Conservation (phyloP, 768 basidiomycete genomes). For the Leccinum broughii region DNA sequence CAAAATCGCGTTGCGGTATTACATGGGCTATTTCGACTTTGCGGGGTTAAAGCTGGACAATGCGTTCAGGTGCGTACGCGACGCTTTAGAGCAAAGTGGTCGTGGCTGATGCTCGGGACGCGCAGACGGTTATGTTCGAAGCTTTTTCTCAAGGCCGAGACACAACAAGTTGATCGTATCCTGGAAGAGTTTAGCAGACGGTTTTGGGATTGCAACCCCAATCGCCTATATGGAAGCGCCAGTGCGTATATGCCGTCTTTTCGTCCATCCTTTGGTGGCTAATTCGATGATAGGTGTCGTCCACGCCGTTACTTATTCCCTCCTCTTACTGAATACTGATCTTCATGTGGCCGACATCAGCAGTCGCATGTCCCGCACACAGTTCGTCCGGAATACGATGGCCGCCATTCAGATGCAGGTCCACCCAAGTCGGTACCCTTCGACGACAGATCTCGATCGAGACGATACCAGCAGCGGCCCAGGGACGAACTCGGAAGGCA, state of each 20-base stretch:
- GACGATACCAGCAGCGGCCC: slow-evolving; percentile 68
- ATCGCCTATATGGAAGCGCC: slow-evolving; percentile 76
- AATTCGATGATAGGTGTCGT: slow-evolving; percentile 65
- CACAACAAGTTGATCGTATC: slow-evolving; percentile 97
- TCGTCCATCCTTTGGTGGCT: background rate
- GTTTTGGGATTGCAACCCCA: slow-evolving; percentile 91
- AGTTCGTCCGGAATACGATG: slow-evolving; percentile 93
- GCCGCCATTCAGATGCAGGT: slow-evolving; percentile 79
- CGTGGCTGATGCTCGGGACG: background rate
- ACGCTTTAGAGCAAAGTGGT: background rate
- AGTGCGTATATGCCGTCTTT: slow-evolving; percentile 49
- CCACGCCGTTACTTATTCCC: slow-evolving; percentile 92
- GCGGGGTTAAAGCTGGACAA: slow-evolving; percentile 75
- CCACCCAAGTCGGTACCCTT: slow-evolving; percentile 54
- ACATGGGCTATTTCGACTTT: slow-evolving; percentile 91
- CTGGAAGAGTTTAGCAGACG: slow-evolving; percentile 87
- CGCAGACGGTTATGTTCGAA: slow-evolving; percentile 84
- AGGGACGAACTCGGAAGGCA: slow-evolving; percentile 56
- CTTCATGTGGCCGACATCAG: slow-evolving; percentile 91
- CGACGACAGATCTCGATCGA: slow-evolving; percentile 60
- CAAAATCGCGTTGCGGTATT: slow-evolving; percentile 70
- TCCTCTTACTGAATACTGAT: slow-evolving; percentile 94
- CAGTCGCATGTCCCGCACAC: slow-evolving; percentile 85
- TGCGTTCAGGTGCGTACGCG: slow-evolving; percentile 72
- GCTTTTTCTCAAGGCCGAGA: slow-evolving; percentile 92